A percentile compares a stretch with the other conserved stretches of the same genome.
Evolutionary conservation across 2,329 filamentous ascomycete species (phyloP).

Genomic region (Metarhizium guizhouense): DNA sequence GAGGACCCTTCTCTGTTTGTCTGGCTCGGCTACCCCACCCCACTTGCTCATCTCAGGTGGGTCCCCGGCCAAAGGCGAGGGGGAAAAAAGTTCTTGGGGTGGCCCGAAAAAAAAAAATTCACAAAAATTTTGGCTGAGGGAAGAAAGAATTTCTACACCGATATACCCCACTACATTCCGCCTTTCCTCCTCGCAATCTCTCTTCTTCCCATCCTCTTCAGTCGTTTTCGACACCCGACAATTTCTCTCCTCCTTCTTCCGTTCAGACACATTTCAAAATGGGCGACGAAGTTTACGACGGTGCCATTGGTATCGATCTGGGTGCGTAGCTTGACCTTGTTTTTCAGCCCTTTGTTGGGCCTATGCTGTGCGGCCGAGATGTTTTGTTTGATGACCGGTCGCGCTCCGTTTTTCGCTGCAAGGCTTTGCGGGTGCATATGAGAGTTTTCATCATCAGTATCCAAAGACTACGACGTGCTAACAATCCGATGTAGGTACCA

Average conservation of each 20-base stretch:
- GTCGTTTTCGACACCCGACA: conserved; percentile 9
- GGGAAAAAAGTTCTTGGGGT: conserved; percentile 25
- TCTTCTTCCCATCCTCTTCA: conserved; percentile 16
- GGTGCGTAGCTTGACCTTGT: conserved; percentile 48
- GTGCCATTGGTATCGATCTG: conserved; percentile 99
- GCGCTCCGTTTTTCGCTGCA: conserved; percentile 3
- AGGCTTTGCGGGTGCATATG: background rate
- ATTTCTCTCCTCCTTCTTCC: conserved; percentile 11
- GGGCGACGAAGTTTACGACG: conserved; percentile 98
- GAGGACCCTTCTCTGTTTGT: conserved; percentile 4
- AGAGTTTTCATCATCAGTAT: background rate
- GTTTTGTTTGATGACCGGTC: background rate
- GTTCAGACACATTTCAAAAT: conserved; percentile 47
- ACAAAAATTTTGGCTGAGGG: conserved; percentile 24
- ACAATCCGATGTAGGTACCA: conserved; percentile 60
- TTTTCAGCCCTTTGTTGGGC: background rate
- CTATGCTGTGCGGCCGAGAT: background rate
- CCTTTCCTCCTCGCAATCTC: conserved; percentile 13
- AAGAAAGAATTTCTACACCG: conserved; percentile 26
- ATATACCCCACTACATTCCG: conserved; percentile 25
- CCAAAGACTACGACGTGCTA: background rate
- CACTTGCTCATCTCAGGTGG: background rate
- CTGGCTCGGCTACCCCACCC: conserved; percentile 5
- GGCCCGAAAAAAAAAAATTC: conserved; percentile 20
- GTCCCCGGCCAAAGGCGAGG: background rate